Base-by-base conservation (phyloP, 768 basidiomycete species). In the Chalciporus piperatus region DNA sequence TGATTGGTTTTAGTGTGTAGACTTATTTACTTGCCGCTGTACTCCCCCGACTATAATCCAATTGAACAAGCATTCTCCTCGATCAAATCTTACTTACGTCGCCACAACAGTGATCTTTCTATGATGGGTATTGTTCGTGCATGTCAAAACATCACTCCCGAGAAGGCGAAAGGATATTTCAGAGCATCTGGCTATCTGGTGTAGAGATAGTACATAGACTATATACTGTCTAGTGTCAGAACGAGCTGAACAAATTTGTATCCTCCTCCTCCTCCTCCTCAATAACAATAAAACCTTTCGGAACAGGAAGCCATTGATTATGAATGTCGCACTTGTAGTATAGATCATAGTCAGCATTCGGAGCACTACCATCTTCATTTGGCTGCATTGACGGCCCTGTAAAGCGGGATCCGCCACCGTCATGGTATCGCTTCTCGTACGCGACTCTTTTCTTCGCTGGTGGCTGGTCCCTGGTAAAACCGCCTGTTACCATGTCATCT, bases 1-100 rank as follows among this genome's bases (percentile, higher is more conserved):
- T 49, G 12, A 56, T 23, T 48, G 3, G 46, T 12, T 41, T 1
- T 51, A 60, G 63, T 57, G 0, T 67, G 59, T 23, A 62, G 57
- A 6, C 61, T 68, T 7, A 57, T 66, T 17, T 69, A 52, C 41
- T 47, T 71, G 1, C 66, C 64, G 0, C 68, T 64, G 0, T 55
- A 48, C 41, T 53, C n/a, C 0, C 47, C 30, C 0, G 20, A 53
- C 6, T 53, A 48, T 44, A 68, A 71, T 32, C 70, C 62, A 0
- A 71, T 72, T 41, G 63, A 71, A 46, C 59, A 66, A 41, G 64
- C 62, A 1, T 70, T 64, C 25, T 66, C 60, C 1, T 37, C 47
- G 4, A 63, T 68, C 50, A 68, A 67, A 40, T 38, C 60, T 6
- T 42, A 54, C 20, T 45, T 67, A 6, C 38, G 43, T 14, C 37